phyloP scores from a whole-genome alignment of 331 rosid species.

The Saraca asoca region DNA sequence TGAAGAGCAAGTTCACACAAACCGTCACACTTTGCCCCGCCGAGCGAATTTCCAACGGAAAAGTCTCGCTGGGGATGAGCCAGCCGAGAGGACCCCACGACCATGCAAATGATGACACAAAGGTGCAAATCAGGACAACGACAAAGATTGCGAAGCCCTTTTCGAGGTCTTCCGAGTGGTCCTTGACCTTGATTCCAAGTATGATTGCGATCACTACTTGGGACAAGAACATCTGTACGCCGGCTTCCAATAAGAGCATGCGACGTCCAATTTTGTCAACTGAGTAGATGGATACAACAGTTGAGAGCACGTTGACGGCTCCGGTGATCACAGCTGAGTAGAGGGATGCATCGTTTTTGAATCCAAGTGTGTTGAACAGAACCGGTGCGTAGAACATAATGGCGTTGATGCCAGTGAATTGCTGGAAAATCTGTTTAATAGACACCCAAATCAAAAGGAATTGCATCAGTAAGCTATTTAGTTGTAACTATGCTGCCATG shows the following conservation, averaged over 20 bases:
- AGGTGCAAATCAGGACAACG: constrained; percentile 63
- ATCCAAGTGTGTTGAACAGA: constrained; percentile 62
- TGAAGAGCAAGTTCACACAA: constrained; percentile 60
- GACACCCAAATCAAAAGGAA: constrained; percentile 4
- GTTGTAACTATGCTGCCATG: not conserved
- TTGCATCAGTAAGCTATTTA: not conserved
- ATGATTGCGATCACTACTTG: constrained; percentile 58
- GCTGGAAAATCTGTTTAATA: constrained; percentile 65
- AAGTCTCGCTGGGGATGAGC: constrained; percentile 74
- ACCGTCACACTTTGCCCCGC: constrained; percentile 71
- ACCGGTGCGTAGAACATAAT: constrained; percentile 79
- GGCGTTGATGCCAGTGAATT: constrained; percentile 75
- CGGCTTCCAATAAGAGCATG: constrained; percentile 60
- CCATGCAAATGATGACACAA: constrained; percentile 74
- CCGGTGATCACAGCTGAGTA: constrained; percentile 78
- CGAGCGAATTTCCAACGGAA: constrained; percentile 66
- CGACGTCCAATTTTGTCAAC: constrained; percentile 80
- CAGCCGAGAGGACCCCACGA: constrained; percentile 88
- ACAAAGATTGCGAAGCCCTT: constrained; percentile 55
- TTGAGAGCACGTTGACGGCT: constrained; percentile 66
- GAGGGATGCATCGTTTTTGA: constrained; percentile 57
- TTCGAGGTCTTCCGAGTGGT: constrained; percentile 38
- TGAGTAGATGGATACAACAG: constrained; percentile 55
- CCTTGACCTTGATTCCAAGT: constrained; percentile 49
- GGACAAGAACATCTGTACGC: constrained; percentile 76